Base-by-base conservation (phyloP, 176 grass and related monocot species). In the Panicum miliaceum region DNA sequence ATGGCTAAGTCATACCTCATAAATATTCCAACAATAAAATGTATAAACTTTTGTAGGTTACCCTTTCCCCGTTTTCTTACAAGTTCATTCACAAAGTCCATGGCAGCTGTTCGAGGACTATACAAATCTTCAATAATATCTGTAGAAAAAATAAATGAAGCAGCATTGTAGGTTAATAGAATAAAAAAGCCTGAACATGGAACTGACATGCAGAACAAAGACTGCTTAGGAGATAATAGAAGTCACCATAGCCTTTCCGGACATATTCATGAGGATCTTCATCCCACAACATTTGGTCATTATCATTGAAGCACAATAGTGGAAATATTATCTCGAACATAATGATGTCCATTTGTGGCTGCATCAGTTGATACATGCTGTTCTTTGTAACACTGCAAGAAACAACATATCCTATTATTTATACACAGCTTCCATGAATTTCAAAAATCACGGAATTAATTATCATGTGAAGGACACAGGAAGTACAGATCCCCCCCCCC, bases 181-280 rank as follows among this genome's bases (percentile, higher is more conserved):
- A 40, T n/a, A 4, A 73, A 73, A 78, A 71, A 82, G 19, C 19
- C 11, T 46, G 68, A 48, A 66, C 5, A 43, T 22, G 54, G 6
- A 52, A 77, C 26, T 64, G 50, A 23, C 15, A 36, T 64, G 43
- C 25, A 84, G 29, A 71, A 46, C 13, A 71, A 71, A 48, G 15
- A 42, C 56, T 52, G 20, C 2, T 26, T 29, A 58, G 15, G 68
- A 87, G 42, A 32, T 58, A 57, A 34, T 37, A 25, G 86, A 64
- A 62, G 67, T 84, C 84, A 98, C 96, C 96, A 91, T 98, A 98
- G 22, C 96, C 93, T 83, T 98, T 98, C 14, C 96, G 85, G 76
- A 98, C 96, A 87, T 98, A 98, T 78, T 98, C 96, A 81, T 98
- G 96, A 91, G 96, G 96, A 76, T 98, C 96, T 84, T 98, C 96